A percentile compares a stretch with the other conserved stretches of the same genome.
These are phyloP conservation scores for Theileria sp. DNA, from an alignment of 169 alveolate species.

Conservation along the genomic window DNA sequence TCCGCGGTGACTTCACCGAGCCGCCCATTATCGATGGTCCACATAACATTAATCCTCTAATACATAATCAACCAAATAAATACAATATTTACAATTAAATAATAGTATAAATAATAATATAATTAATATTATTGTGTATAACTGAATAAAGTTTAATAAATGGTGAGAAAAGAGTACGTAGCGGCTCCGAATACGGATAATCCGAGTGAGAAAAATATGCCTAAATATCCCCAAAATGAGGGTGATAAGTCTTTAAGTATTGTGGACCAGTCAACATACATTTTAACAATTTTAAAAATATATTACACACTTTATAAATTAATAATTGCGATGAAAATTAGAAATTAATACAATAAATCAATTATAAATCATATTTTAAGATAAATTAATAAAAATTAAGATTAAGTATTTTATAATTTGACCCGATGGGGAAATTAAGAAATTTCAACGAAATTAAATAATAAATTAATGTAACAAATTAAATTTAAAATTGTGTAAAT, in stretches of 20 bases:
- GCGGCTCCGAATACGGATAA: constrained; percentile 95
- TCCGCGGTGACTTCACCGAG: constrained; percentile 98
- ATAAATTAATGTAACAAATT: background rate
- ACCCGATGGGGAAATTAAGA: constrained; percentile 19
- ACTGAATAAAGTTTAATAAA: too few relatives aligned
- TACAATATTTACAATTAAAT: too few relatives aligned
- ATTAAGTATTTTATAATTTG: background rate
- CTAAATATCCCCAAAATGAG: constrained; percentile 85
- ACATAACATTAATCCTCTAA: constrained; percentile 96
- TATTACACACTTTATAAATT: background rate
- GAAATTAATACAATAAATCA: background rate
- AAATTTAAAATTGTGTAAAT: background rate
- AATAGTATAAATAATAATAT: background rate
- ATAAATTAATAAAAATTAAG: background rate
- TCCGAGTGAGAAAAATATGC: constrained; percentile 89
- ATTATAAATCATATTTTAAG: background rate
- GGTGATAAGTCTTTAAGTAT: constrained; percentile 71
- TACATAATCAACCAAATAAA: too few relatives aligned
- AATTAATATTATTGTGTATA: too few relatives aligned
- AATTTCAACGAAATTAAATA: constrained; percentile 10
- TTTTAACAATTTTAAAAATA: constrained; percentile 8
- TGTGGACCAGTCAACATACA: constrained; percentile 71
- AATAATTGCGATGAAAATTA: background rate
- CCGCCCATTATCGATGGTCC: constrained; percentile 98
- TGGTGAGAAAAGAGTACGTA: constrained; percentile 74